phyloP scores from a whole-genome alignment of 202 grass and related monocot genomes.

The Setaria italica region DNA sequence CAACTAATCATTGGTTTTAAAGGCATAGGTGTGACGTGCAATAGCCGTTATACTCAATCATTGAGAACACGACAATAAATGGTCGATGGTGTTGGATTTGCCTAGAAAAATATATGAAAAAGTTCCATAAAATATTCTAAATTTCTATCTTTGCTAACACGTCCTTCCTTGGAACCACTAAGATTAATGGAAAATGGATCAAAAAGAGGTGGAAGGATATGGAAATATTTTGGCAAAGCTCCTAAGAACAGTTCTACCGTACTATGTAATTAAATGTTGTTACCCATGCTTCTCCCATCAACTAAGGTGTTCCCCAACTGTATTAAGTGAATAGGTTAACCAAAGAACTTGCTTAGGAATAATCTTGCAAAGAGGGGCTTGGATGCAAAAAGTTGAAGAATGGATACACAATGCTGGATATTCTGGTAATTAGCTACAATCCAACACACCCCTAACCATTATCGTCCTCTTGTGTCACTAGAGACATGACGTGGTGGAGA shows the following conservation, averaged over 20 bases:
- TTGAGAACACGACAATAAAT: not conserved
- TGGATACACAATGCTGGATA: not conserved
- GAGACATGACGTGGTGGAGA: not conserved
- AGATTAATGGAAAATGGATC: not conserved
- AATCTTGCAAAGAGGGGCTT: not conserved
- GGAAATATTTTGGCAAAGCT: not conserved
- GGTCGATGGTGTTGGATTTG: not conserved
- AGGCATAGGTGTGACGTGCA: accelerated
- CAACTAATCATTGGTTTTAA: not conserved
- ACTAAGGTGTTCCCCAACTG: not conserved
- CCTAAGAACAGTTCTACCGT: not conserved
- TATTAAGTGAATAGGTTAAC: not conserved
- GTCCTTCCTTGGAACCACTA: no score
- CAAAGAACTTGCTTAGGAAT: not conserved
- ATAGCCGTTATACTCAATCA: not conserved
- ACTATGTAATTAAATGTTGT: not conserved
- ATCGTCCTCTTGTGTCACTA: not conserved
- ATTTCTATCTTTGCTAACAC: not conserved
- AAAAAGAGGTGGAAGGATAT: not conserved
- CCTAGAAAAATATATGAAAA: not conserved
- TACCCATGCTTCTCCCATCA: not conserved
- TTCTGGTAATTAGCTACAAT: not conserved
- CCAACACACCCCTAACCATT: not conserved
- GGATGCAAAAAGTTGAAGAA: not conserved
- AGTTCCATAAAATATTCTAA: not conserved